Percentiles rank a stretch among this genome's conserved stretches.
These are phyloP conservation scores for Cladosporium sphaerospermum DNA, from an alignment of 2,329 filamentous ascomycete species.

Conservation along the genomic window DNA sequence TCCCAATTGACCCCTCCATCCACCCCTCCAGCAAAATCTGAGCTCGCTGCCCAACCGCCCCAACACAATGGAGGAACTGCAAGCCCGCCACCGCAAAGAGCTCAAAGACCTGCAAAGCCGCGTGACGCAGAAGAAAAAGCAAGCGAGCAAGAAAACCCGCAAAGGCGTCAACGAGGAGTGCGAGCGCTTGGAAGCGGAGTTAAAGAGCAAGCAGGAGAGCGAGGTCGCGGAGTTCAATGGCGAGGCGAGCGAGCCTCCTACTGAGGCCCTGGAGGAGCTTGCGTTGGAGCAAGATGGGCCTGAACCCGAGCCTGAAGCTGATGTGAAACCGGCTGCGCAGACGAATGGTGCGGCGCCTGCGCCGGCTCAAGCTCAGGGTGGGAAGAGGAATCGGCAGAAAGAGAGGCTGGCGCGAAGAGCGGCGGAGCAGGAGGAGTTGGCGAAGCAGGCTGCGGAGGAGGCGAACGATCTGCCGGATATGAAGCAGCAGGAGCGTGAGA, in stretches of 20 bases:
- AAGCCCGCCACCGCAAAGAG: slow-evolving; percentile 79
- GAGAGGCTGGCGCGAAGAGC: slow-evolving; percentile 83
- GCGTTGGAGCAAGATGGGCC: background rate
- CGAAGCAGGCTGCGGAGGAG: slow-evolving; percentile 64
- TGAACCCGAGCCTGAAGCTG: background rate
- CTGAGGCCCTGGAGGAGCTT: slow-evolving; percentile 6
- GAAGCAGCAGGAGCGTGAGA: slow-evolving; percentile 60
- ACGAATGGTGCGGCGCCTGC: background rate
- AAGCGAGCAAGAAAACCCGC: slow-evolving; percentile 74
- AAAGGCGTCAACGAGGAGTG: slow-evolving; percentile 58
- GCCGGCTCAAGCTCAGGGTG: background rate
- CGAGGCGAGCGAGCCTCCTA: slow-evolving; percentile 12
- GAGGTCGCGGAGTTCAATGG: slow-evolving; percentile 45
- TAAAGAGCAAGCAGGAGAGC: slow-evolving; percentile 48
- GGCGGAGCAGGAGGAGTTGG: slow-evolving; percentile 70
- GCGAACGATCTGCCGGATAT: slow-evolving; percentile 68
- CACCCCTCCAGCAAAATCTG: no score
- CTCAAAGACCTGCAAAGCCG: slow-evolving; percentile 76
- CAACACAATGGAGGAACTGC: slow-evolving; percentile 61
- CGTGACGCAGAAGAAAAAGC: slow-evolving; percentile 94
- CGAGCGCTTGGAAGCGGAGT: slow-evolving; percentile 50
- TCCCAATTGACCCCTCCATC: no score
- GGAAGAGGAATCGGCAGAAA: slow-evolving; percentile 83
- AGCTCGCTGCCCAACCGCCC: no score
- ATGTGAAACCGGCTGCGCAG: background rate